phyloP scores from a whole-genome alignment of 2,329 filamentous ascomycete genomes.

The Tolypocladium pustulatum region DNA sequence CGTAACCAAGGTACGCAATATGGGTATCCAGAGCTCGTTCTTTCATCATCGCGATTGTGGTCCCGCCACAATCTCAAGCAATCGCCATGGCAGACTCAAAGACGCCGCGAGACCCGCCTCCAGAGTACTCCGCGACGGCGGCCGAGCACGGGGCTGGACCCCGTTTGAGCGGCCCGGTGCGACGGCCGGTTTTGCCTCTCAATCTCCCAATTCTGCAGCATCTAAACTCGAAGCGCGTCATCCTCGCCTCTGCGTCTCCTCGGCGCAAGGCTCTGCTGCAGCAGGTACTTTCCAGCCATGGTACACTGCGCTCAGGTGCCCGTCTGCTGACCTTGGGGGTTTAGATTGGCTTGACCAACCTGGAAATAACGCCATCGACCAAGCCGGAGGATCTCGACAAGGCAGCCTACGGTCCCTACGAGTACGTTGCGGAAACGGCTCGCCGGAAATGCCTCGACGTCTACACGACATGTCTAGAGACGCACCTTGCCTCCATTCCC shows the following conservation, averaged over 20 bases:
- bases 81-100: conserved; percentile 17
- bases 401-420: conserved; percentile 59
- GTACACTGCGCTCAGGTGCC: neutral
- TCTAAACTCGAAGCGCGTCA: conserved; percentile 68
- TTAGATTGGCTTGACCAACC: conserved; percentile 66
- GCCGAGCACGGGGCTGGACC: conserved; percentile 22
- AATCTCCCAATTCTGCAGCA: conserved; percentile 69
- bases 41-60: neutral
- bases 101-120: conserved; percentile 28
- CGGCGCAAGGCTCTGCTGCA: conserved; percentile 72
- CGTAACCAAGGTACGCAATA: neutral
- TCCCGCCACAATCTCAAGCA: neutral
- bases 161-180: conserved; percentile 21
- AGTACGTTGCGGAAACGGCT: conserved; percentile 86
- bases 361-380: conserved; percentile 77
- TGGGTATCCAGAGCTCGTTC: neutral
- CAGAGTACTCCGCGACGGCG: conserved; percentile 32
- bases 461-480: conserved; percentile 35
- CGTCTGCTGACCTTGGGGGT: conserved; percentile 4
- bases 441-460: conserved; percentile 74
- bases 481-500: conserved; percentile 30
- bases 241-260: conserved; percentile 85
- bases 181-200: conserved; percentile 53
- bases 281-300: conserved; percentile 37
- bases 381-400: conserved; percentile 83